Conservation (phyloP, 306 rosid species). For the Acacia crassicarpa region DNA sequence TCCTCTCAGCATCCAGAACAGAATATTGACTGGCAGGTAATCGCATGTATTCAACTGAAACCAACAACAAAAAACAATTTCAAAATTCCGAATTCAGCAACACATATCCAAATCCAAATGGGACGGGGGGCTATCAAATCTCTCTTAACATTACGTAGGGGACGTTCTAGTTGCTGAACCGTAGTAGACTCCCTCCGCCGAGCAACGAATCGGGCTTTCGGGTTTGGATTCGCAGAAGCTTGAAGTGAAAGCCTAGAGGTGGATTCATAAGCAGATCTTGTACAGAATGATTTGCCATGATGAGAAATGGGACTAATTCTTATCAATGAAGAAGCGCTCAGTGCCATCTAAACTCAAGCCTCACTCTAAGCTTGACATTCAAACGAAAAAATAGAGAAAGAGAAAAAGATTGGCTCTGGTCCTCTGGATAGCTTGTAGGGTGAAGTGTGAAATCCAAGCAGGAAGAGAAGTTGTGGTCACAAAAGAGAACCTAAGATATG, state of each 20-base stretch:
- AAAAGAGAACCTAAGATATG: background rate
- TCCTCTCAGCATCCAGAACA: conserved; percentile 96
- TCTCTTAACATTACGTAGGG: conserved; percentile 73
- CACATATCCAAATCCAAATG: background rate
- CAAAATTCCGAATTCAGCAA: background rate
- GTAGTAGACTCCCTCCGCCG: conserved; percentile 68
- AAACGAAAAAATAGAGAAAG: background rate
- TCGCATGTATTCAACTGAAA: conserved; percentile 82
- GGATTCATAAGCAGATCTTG: conserved; percentile 30
- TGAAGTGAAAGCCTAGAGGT: conserved; percentile 43
- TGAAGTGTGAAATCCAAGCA: background rate
- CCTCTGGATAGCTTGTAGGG: background rate
- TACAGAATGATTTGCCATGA: conserved; percentile 1
- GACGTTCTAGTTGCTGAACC: conserved; percentile 74
- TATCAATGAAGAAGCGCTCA: conserved; percentile 38
- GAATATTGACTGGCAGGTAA: conserved; percentile 97
- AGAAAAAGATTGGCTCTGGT: background rate
- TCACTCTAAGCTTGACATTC: background rate
- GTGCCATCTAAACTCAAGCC: conserved; percentile 53
- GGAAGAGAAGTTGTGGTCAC: conserved; percentile 18
- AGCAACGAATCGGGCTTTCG: conserved; percentile 75
- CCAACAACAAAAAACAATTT: conserved; percentile 4
- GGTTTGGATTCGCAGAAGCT: conserved; percentile 52
- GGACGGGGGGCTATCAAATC: background rate
- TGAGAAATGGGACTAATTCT: conserved; percentile 36